Conservation (phyloP, 768 basidiomycete species). For the Hericium coralloides region DNA sequence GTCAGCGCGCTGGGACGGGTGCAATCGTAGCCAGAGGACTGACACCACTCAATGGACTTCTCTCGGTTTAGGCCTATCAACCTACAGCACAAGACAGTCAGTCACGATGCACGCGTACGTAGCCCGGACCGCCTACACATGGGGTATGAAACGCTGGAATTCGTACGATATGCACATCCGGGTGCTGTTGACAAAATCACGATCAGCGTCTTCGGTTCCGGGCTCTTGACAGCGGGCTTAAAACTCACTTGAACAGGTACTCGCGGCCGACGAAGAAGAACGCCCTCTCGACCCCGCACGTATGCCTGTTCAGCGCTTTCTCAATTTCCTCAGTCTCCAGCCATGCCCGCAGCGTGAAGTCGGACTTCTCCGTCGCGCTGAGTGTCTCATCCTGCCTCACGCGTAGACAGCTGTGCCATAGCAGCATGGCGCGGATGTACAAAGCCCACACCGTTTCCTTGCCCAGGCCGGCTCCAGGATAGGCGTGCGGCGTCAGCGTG, state of each 20-base stretch:
- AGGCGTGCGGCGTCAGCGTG: slow-evolving; percentile 31
- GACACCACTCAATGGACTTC: slow-evolving; percentile 64
- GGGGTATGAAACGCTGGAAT: slow-evolving; percentile 55
- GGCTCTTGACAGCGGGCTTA: neutral
- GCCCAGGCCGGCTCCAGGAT: slow-evolving; percentile 22
- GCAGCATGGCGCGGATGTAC: slow-evolving; percentile 55
- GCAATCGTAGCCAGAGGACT: slow-evolving; percentile 19
- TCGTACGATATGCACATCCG: slow-evolving; percentile 66
- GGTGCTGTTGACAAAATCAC: slow-evolving; percentile 32
- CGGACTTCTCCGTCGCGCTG: slow-evolving; percentile 42
- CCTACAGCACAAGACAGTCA: slow-evolving; percentile 29
- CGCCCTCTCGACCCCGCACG: slow-evolving; percentile 56
- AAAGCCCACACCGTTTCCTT: slow-evolving; percentile 75
- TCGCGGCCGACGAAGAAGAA: slow-evolving; percentile 66
- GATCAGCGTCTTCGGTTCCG: slow-evolving; percentile 2
- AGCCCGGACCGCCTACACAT: slow-evolving; percentile 38
- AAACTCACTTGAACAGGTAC: slow-evolving; percentile 65
- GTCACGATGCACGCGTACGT: neutral
- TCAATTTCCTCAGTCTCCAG: slow-evolving; percentile 62
- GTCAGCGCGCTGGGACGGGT: neutral
- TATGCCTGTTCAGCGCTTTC: slow-evolving; percentile 49
- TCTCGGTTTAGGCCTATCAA: slow-evolving; percentile 25
- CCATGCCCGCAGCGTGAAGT: slow-evolving; percentile 63
- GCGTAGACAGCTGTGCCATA: slow-evolving; percentile 67
- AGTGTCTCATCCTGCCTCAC: slow-evolving; percentile 38